Percentiles rank a stretch among this genome's conserved stretches.
These are phyloP conservation scores for Ascosphaera aggregata DNA, from an alignment of 2,329 filamentous ascomycete genomes.

Conservation along the genomic window DNA sequence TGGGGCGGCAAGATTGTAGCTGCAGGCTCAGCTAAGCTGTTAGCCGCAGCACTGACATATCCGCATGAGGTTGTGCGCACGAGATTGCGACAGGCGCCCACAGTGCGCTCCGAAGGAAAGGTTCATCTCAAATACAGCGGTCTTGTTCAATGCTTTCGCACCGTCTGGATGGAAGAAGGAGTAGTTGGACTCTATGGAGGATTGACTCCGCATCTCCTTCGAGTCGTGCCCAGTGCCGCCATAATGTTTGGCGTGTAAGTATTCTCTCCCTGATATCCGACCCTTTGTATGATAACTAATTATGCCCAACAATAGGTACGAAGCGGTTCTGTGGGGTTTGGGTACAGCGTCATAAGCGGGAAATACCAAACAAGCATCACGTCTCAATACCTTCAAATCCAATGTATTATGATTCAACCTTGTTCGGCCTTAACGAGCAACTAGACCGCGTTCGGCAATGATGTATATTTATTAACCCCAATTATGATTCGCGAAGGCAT, in stretches of 20 bases:
- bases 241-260: conserved; percentile 86
- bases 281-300: conserved; percentile 12
- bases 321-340: conserved; percentile 13
- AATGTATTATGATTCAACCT: no score
- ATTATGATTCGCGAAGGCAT: no score
- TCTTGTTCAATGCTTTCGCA: conserved; percentile 65
- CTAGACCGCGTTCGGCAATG: no score
- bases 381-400: no score
- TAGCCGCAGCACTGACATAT: conserved; percentile 69
- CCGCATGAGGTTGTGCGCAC: conserved; percentile 78
- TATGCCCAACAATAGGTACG: conserved; percentile 7
- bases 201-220: conserved; percentile 71
- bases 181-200: conserved; percentile 72
- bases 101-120: conserved; percentile 42
- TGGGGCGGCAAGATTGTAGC: conserved; percentile 61
- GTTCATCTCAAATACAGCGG: conserved; percentile 69
- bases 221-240: conserved; percentile 74
- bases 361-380: no score
- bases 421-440: no score
- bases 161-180: conserved; percentile 74
- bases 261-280: conserved; percentile 5
- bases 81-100: conserved; percentile 62
- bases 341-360: conserved; percentile 13
- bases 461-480: no score
- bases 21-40: conserved; percentile 53